Percentiles rank a stretch among this genome's conserved stretches.
Conservation (phyloP, 495 filamentous ascomycete genomes). For the Lasiosphaeris hirsuta region DNA sequence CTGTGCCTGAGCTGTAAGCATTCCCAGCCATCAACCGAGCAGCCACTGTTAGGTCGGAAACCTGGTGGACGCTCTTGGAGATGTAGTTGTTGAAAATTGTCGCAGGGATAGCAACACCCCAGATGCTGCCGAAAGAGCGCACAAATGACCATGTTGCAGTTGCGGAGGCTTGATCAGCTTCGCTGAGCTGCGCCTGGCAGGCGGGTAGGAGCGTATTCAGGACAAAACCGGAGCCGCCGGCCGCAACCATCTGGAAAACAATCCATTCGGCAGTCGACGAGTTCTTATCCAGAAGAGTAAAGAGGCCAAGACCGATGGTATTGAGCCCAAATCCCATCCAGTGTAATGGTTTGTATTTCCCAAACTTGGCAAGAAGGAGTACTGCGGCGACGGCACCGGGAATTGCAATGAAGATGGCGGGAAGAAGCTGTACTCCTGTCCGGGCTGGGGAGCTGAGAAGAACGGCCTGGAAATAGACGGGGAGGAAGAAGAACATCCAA, state of each 20-base stretch:
- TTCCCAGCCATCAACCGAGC: no score
- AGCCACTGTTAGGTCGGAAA: no score
- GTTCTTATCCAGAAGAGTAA: no score
- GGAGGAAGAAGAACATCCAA: no score
- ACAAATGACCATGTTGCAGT: constrained; percentile 45
- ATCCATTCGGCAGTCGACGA: constrained; percentile 22
- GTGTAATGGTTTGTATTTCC: constrained; percentile 47
- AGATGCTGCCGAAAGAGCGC: constrained; percentile 44
- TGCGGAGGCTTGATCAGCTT: constrained; percentile 37
- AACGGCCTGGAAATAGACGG: constrained; percentile 49
- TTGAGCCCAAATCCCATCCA: no score
- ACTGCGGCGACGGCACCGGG: constrained; percentile 33
- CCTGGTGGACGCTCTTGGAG: no score
- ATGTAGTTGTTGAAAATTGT: no score
- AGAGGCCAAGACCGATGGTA: no score
- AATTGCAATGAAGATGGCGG: constrained; percentile 31
- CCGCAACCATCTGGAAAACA: neutral
- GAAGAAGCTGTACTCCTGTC: constrained; percentile 41
- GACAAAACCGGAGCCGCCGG: constrained; percentile 32
- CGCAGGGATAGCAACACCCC: constrained; percentile 48
- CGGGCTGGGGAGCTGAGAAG: constrained; percentile 26
- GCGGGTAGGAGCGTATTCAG: constrained; percentile 36
- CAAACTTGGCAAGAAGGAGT: constrained; percentile 36
- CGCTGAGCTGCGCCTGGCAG: constrained; percentile 34
- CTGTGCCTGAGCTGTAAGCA: no score